Evolutionary conservation across 495 filamentous ascomycete species (phyloP), one percentile per base, ranked within the genome.

Genomic region (Geoglossum glabrum): DNA sequence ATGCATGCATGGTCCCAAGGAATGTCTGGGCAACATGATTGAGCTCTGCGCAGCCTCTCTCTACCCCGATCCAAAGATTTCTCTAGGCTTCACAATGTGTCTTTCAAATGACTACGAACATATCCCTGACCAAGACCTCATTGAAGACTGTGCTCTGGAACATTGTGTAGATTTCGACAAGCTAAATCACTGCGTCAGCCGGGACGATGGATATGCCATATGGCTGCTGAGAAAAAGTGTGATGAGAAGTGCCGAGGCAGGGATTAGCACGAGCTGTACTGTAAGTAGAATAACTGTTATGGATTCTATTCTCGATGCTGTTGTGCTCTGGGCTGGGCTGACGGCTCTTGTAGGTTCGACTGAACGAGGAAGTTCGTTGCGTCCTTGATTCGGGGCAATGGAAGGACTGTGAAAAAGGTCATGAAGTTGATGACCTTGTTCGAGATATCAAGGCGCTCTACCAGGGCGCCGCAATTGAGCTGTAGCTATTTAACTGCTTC

Each of bases 21-120:
- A 99, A 72, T 99, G 92, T 65, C 79, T 97, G 63, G 90, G 90
- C 19, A 85, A 99, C 69, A 94, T 94, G 71, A 74, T 99, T 66
- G 82, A 90, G 61, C 82, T 97, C 57, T 99, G 92, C 73, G 92
- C 88, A 27, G 79, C 82, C 13, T 73, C 81, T 57, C 75, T 90
- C 4, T 86, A 87, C 64, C 77, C 87, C 10, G 80, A 87, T 55
- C 79, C 85, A n/a, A 89, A 90, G 68, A 83, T 79, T 28, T 93
- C 83, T 56, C 77, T 97, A 40, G 89, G 89, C 27, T 99, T 96
- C 69, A 83, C 84, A 36, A 87, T 88, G 75, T 97, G 93, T 69
- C 68, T 99, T 33, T 79, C 80, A 13, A 73, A 71, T 33, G 74
- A 85, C 47, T 99, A 86, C 67, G 47, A 71, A 5, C 65, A 76